These are phyloP conservation scores for Pichia eremophila DNA, from an alignment of 805 yeast genomes.

Conservation along the genomic window DNA sequence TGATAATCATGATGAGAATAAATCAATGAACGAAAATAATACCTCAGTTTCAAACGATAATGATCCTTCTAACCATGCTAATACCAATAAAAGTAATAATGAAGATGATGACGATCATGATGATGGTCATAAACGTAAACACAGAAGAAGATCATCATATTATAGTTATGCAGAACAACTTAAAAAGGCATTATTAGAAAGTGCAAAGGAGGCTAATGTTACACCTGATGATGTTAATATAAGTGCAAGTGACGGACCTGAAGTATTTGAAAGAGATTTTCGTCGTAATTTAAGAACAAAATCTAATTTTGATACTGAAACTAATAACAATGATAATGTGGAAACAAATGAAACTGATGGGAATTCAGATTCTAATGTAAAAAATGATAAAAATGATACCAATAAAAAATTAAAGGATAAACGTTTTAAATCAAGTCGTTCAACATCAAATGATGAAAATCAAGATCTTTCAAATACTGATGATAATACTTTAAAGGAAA, in stretches of 20 bases:
- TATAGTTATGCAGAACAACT: slow-evolving; percentile 28
- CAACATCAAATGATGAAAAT: slow-evolving; percentile 1
- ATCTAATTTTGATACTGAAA: neutral
- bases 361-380: neutral
- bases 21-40: neutral
- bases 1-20: slow-evolving; percentile 7
- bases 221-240: slow-evolving; percentile 28
- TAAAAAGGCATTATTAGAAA: slow-evolving; percentile 44
- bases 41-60: neutral
- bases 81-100: neutral
- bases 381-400: neutral
- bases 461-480: neutral
- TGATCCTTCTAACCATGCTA: no score
- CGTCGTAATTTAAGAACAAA: neutral
- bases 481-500: neutral
- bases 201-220: slow-evolving; percentile 42
- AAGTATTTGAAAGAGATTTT: neutral
- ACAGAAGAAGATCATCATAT: slow-evolving; percentile 14
- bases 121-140: slow-evolving; percentile 4
- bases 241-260: slow-evolving; percentile 19
- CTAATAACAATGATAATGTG: neutral
- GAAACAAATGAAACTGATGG: slow-evolving; percentile 2
- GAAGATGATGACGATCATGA: slow-evolving; percentile 7
- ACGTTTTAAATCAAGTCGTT: neutral
- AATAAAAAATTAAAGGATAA: neutral